These are phyloP conservation scores for Ustilago shanxiensis DNA, from an alignment of 1,284 basidiomycete species.

Conservation along the genomic window DNA sequence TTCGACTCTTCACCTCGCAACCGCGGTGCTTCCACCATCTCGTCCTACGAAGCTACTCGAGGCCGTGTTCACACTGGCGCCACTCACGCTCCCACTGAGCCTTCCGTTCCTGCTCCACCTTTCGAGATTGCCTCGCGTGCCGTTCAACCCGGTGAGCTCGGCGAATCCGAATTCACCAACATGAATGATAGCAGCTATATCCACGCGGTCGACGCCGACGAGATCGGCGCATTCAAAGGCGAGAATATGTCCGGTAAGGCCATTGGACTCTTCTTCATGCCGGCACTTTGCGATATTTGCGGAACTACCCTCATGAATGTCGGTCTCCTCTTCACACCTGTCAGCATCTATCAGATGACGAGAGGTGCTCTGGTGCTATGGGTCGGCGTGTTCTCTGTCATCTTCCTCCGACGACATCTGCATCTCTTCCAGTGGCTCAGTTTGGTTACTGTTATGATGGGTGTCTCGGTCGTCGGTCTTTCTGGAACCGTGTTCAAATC, in stretches of 20 bases:
- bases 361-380: slow-evolving; percentile 96
- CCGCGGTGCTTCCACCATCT: slow-evolving; percentile 23
- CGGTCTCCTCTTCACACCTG: slow-evolving; percentile 92
- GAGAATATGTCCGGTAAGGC: slow-evolving; percentile 44
- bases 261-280: slow-evolving; percentile 78
- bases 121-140: slow-evolving; percentile 48
- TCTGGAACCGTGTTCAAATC: slow-evolving; percentile 75
- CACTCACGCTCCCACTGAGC: slow-evolving; percentile 46
- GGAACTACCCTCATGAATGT: slow-evolving; percentile 95
- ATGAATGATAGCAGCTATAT: slow-evolving; percentile 44
- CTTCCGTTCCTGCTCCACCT: slow-evolving; percentile 39
- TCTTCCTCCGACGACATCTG: slow-evolving; percentile 79
- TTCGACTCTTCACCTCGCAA: slow-evolving; percentile 30
- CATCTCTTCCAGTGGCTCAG: slow-evolving; percentile 80
- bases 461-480: slow-evolving; percentile 90
- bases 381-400: slow-evolving; percentile 90
- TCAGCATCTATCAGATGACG: slow-evolving; percentile 96
- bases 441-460: slow-evolving; percentile 88
- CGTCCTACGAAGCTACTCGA: slow-evolving; percentile 48
- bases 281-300: slow-evolving; percentile 87
- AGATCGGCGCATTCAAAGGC: slow-evolving; percentile 38
- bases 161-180: slow-evolving; percentile 30
- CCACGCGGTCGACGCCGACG: slow-evolving; percentile 32
- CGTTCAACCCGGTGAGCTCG: slow-evolving; percentile 44
- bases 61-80: slow-evolving; percentile 45